Evolutionary conservation across 2,329 filamentous ascomycete species (phyloP).

Genomic region (Claviceps sorghi): DNA sequence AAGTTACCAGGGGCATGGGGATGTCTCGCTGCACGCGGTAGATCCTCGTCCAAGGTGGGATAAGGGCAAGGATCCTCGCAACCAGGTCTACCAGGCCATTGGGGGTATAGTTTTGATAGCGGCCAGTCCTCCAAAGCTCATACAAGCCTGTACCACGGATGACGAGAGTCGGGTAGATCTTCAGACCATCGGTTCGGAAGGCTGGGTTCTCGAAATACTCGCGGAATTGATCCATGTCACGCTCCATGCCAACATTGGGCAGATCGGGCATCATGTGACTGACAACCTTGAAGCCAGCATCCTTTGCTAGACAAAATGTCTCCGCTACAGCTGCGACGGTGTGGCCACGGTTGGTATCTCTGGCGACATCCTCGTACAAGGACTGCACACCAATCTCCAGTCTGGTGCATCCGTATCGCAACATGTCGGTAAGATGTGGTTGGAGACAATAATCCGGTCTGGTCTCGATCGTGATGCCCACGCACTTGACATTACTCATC

Average conservation of each 20-base stretch:
- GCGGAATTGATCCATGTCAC: slow-evolving; percentile 88
- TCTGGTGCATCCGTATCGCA: slow-evolving; percentile 92
- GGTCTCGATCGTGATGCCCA: slow-evolving; percentile 97
- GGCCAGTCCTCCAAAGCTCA: slow-evolving; percentile 89
- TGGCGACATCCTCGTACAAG: slow-evolving; percentile 93
- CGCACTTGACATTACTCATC: slow-evolving; percentile 95
- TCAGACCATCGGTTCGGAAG: slow-evolving; percentile 90
- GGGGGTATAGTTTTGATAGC: slow-evolving; percentile 97
- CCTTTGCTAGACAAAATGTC: slow-evolving; percentile 93
- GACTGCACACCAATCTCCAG: slow-evolving; percentile 93
- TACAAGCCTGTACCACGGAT: slow-evolving; percentile 94
- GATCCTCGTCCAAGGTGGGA: slow-evolving; percentile 95
- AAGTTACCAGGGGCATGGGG: slow-evolving; percentile 98
- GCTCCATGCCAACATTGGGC: slow-evolving; percentile 96
- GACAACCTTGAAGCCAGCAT: slow-evolving; percentile 96
- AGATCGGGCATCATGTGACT: slow-evolving; percentile 99
- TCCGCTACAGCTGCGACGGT: slow-evolving; percentile 91
- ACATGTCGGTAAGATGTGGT: slow-evolving; percentile 88
- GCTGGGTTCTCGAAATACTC: slow-evolving; percentile 97
- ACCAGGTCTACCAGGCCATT: slow-evolving; percentile 94
- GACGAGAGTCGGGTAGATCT: slow-evolving; percentile 95
- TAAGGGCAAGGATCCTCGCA: slow-evolving; percentile 83
- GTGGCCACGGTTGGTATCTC: slow-evolving; percentile 92
- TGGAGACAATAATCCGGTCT: slow-evolving; percentile 92
- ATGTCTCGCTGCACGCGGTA: slow-evolving; percentile 98